phyloP scores from a whole-genome alignment of 1,284 basidiomycete species.

The Cystobasidium sp. region DNA sequence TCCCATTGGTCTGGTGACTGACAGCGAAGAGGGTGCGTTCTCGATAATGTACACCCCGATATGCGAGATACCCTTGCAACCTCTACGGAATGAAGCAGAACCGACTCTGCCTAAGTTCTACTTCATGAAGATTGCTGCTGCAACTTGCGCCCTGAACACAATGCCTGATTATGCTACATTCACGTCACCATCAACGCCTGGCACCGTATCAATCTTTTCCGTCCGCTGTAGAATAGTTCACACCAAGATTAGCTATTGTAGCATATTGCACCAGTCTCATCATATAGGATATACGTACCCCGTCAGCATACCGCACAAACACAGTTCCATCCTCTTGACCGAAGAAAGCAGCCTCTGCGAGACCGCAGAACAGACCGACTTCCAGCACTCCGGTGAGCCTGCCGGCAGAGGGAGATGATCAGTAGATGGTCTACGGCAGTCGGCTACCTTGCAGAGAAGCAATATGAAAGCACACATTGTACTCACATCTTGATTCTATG shows the following conservation, averaged over 20 bases:
- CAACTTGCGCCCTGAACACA: no score
- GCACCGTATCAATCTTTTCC: conserved; percentile 19
- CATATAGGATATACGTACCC: conserved; percentile 14
- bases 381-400: conserved; percentile 95
- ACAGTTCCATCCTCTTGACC: conserved; percentile 60
- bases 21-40: neutral
- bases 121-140: no score
- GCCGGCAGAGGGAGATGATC: conserved; percentile 55
- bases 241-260: neutral
- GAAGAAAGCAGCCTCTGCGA: conserved; percentile 97
- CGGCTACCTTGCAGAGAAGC: no score
- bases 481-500: conserved; percentile 54
- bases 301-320: conserved; percentile 27
- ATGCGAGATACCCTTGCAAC: neutral
- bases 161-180: neutral
- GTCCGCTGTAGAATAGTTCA: conserved; percentile 18
- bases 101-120: no score
- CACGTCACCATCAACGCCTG: conserved; percentile 23
- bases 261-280: neutral
- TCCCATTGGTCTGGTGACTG: conserved; percentile 7
- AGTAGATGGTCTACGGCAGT: no score
- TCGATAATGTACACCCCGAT: neutral
- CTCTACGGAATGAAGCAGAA: neutral
- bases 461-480: no score
- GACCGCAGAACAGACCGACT: conserved; percentile 90